Evolutionary conservation across 305 asterid genomes (phyloP), one percentile per base, ranked within the genome.

Genomic region (Fraxinus nigra): DNA sequence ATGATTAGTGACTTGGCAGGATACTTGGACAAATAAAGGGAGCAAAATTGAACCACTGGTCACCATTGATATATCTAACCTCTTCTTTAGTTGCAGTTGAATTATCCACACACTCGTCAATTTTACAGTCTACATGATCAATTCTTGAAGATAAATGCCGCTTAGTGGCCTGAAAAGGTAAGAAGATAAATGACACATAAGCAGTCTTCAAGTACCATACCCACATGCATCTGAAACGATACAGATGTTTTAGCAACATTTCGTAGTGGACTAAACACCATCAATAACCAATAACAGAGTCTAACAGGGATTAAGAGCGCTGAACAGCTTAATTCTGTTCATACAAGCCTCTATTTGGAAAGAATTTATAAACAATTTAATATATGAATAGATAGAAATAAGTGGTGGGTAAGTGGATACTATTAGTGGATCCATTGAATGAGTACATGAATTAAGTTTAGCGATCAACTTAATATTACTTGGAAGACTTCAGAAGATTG

Each of bases 141-240:
- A 97, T 92, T 81, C 91, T 90, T 69, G 96, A 90, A 77, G 95
- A 86, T 77, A 97, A 88, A 78, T 94, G 96, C 80, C 81, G 90
- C 87, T 86, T 93, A 20, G 98, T 87, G 78, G 91, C 90, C 99
- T 97, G 92, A 74, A 79, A 82, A 84, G 78, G 40, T 43, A 26
- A 76, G 79, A 75, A 85, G 33, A 63, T 6, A 63, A 80, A 77
- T 65, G 34, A 67, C 32, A 69, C 51, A 67, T 18, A 24, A 63
- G 78, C 46, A 87, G 16, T 70, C 72, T 78, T 75, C 76, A 54
- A 28, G 43, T 63, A 63, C 33, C 34, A 63, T 26, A 26, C 26
- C 14, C 34, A 63, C 34, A 20, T 26, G 14, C 72, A 72, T 24
- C 43, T 10, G 32, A 14, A 28, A 79, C 43, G 26, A 75, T 38